Conservation (phyloP, 169 alveolate genomes). For the Plasmodium blacklocki region DNA sequence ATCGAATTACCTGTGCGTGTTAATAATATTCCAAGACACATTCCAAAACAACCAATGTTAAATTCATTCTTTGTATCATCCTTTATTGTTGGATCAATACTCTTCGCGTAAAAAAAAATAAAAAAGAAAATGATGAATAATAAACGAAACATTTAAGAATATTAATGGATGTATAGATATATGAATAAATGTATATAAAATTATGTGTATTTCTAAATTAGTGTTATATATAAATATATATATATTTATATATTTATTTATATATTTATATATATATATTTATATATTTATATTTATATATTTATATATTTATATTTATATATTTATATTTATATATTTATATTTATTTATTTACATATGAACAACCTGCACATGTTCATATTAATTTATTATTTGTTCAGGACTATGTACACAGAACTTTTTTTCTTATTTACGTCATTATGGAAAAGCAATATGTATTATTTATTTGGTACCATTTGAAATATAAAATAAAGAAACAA, state of each 20-base stretch:
- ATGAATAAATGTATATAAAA: background rate
- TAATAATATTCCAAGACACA: slow-evolving; percentile 89
- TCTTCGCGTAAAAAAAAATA: slow-evolving; percentile 80
- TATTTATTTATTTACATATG: too few relatives aligned
- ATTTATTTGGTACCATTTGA: slow-evolving; percentile 79
- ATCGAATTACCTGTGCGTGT: slow-evolving; percentile 90
- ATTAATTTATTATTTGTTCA: slow-evolving; percentile 9
- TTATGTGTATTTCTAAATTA: background rate
- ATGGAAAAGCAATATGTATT: slow-evolving; percentile 90
- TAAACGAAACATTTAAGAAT: background rate
- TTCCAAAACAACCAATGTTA: slow-evolving; percentile 89
- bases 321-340: background rate
- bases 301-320: too few relatives aligned
- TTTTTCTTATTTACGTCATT: slow-evolving; percentile 83
- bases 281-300: background rate
- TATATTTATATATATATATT: slow-evolving; percentile 4
- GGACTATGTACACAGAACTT: slow-evolving; percentile 84
- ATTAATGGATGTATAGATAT: background rate
- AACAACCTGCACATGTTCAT: background rate
- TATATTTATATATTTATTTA: background rate
- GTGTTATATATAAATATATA: background rate
- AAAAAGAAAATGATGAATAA: background rate
- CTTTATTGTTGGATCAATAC: slow-evolving; percentile 86
- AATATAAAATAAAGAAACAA: background rate
- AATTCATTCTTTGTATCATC: slow-evolving; percentile 80